These are phyloP conservation scores for Ananas comosus DNA, from an alignment of 176 grass and related monocot species.

Conservation along the genomic window DNA sequence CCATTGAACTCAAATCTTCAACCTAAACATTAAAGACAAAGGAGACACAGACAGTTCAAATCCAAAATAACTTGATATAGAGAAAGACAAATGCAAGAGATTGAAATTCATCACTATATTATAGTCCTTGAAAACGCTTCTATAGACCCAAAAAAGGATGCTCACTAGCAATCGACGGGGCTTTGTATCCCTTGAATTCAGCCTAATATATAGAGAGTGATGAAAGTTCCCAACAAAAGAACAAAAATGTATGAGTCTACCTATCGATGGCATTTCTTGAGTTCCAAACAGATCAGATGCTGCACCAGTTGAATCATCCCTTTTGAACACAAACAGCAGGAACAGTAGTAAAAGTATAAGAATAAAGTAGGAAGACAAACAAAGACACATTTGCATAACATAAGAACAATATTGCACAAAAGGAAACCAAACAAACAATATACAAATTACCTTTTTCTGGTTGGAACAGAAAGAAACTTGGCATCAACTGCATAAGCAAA, in stretches of 20 bases:
- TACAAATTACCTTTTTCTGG: conserved; percentile 53
- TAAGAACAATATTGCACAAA: neutral
- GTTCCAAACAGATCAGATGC: conserved; percentile 46
- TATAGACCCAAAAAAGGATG: neutral
- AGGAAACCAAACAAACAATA: neutral
- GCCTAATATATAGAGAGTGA: neutral
- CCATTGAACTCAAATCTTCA: neutral
- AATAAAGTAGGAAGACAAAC: neutral
- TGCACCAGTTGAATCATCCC: conserved; percentile 41
- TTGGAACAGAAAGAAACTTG: conserved; percentile 55
- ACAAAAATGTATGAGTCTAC: conserved; percentile 11
- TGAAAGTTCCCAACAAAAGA: neutral
- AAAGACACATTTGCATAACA: neutral
- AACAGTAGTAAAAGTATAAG: neutral
- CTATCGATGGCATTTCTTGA: conserved; percentile 33
- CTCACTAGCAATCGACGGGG: neutral
- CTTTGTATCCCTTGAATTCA: neutral
- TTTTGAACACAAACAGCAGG: conserved; percentile 13
- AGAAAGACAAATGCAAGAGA: neutral
- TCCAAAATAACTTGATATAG: neutral
- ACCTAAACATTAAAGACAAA: neutral
- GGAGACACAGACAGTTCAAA: neutral
- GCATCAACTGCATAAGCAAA: conserved; percentile 59
- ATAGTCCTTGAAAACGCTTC: neutral
- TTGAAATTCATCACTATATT: neutral